A percentile compares a stretch with the other conserved stretches of the same genome.
phyloP scores from a whole-genome alignment of 1,284 basidiomycete species.

The Rhodotorula sp. region DNA sequence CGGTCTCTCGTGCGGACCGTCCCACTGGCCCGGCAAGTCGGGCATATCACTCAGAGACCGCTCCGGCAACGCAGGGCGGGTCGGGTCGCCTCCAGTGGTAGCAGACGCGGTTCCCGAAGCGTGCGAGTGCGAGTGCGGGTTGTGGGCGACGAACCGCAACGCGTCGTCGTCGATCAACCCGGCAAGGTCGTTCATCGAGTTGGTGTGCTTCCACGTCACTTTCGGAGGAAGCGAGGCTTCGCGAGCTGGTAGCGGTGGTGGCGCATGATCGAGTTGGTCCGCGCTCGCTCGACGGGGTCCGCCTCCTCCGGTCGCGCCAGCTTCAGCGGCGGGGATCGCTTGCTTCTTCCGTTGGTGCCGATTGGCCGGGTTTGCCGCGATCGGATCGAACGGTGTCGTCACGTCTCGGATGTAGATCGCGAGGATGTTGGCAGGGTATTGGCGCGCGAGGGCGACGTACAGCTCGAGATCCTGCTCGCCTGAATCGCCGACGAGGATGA shows the following conservation, averaged over 20 bases:
- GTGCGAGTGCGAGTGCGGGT: not conserved
- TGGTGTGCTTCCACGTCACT: constrained; percentile 16
- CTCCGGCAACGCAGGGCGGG: too few relatives aligned
- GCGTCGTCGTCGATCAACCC: constrained; percentile 14
- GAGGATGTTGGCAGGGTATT: constrained; percentile 57
- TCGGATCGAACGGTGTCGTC: constrained; percentile 46
- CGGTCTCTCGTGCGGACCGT: constrained; percentile 15
- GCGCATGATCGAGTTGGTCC: not conserved
- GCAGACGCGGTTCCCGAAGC: not conserved
- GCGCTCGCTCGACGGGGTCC: not conserved
- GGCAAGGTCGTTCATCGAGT: constrained; percentile 21
- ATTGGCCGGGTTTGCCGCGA: not conserved
- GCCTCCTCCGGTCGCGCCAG: not conserved
- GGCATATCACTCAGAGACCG: constrained; percentile 10
- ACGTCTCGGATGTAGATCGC: constrained; percentile 78
- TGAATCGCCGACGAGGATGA: constrained; percentile 81
- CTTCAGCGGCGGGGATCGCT: not conserved
- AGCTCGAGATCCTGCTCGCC: constrained; percentile 81
- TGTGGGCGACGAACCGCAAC: not conserved
- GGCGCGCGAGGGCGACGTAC: constrained; percentile 57
- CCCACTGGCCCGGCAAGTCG: constrained; percentile 20
- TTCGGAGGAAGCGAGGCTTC: not conserved
- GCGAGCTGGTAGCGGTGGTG: not conserved
- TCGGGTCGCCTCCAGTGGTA: not conserved
- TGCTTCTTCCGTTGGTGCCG: not conserved